A percentile compares a stretch with the other conserved stretches of the same genome.
phyloP scores from a whole-genome alignment of 495 filamentous ascomycete species.

The Penicillium samsonianum region DNA sequence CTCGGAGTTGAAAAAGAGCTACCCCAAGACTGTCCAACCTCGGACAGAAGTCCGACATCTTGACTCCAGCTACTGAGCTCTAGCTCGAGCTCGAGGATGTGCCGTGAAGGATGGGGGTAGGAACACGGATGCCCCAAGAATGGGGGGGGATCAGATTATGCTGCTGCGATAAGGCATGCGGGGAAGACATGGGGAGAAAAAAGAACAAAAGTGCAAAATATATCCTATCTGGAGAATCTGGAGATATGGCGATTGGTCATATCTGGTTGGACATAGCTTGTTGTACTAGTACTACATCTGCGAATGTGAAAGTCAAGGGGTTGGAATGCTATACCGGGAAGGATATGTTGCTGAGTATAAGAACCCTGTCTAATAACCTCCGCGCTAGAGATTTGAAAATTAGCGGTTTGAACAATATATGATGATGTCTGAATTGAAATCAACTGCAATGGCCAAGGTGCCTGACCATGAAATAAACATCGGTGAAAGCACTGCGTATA shows the following conservation, averaged over 20 bases:
- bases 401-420: background rate
- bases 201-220: background rate
- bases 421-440: slow-evolving; percentile 6
- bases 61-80: background rate
- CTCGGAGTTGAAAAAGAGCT: background rate
- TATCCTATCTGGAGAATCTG: background rate
- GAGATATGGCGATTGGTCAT: background rate
- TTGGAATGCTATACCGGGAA: background rate
- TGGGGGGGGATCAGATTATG: slow-evolving; percentile 2
- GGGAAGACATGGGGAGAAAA: background rate
- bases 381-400: background rate
- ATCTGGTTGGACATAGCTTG: background rate
- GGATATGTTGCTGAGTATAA: background rate
- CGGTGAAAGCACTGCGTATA: slow-evolving; percentile 17
- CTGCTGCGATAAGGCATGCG: background rate
- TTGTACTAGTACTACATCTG: too few species aligned
- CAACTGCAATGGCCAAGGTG: background rate
- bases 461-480: slow-evolving; percentile 17
- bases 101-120: background rate
- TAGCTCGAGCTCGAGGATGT: background rate
- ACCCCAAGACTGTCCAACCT: background rate
- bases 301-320: background rate
- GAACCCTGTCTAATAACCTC: background rate
- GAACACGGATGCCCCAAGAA: background rate
- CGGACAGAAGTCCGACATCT: slow-evolving; percentile 4